Conservation (phyloP, 2,329 filamentous ascomycete genomes). For the Trichophaea hybrida region DNA sequence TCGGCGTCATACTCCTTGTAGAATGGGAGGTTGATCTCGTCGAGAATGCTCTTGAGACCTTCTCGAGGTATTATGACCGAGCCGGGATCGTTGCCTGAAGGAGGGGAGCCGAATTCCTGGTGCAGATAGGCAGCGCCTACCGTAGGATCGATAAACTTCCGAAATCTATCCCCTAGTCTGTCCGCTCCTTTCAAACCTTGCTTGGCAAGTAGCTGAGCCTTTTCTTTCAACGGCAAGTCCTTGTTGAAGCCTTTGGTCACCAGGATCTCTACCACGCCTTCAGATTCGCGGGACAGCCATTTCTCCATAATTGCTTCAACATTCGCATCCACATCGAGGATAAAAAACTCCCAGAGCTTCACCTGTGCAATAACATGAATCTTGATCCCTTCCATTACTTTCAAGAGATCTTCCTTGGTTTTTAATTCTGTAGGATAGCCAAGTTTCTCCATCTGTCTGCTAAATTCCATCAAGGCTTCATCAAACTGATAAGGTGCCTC, state of each 20-base stretch:
- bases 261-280: conserved; percentile 38
- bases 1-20: conserved; percentile 89
- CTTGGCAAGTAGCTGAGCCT: conserved; percentile 50
- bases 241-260: conserved; percentile 36
- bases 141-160: conserved; percentile 53
- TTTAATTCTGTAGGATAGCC: conserved; percentile 64
- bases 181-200: conserved; percentile 58
- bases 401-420: conserved; percentile 55
- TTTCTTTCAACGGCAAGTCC: conserved; percentile 35
- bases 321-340: conserved; percentile 62
- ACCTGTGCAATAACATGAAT: conserved; percentile 61
- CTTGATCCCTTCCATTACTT: conserved; percentile 74
- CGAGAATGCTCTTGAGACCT: conserved; percentile 47
- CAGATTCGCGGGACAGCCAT: conserved; percentile 51
- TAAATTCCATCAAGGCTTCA: conserved; percentile 51
- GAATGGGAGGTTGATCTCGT: conserved; percentile 73
- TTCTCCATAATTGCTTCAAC: conserved; percentile 52
- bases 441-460: conserved; percentile 46
- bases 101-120: conserved; percentile 50
- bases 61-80: conserved; percentile 40
- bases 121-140: conserved; percentile 55
- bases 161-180: conserved; percentile 64
- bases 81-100: conserved; percentile 42
- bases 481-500: conserved; percentile 50
- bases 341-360: conserved; percentile 87